Evolutionary conservation across 805 yeast genomes (phyloP).

Genomic region (Ogataea allantospora): DNA sequence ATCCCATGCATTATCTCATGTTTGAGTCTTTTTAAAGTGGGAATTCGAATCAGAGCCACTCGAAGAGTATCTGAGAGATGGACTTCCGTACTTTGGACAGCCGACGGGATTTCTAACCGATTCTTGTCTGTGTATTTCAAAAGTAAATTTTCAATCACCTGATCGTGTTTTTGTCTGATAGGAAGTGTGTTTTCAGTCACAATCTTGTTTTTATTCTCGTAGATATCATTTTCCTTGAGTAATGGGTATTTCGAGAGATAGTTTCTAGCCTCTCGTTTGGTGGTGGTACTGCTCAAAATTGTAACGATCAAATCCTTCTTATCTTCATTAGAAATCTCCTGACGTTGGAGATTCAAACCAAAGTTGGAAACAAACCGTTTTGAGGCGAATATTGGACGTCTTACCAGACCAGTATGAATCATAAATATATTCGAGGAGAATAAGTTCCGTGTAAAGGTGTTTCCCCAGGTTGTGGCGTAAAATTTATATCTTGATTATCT

Average conservation of each 20-base stretch:
- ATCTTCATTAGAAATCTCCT: slow-evolving; percentile 39
- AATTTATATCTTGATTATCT: not conserved
- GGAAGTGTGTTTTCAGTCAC: slow-evolving; percentile 7
- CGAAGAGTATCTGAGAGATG: slow-evolving; percentile 42
- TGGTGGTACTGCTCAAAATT: slow-evolving; percentile 84
- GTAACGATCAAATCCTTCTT: slow-evolving; percentile 75
- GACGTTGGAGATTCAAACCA: slow-evolving; percentile 28
- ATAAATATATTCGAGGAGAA: not conserved
- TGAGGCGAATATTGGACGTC: not conserved
- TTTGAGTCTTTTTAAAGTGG: slow-evolving; percentile 37
- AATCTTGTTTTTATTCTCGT: slow-evolving; percentile 22
- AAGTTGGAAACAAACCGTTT: slow-evolving; percentile 19
- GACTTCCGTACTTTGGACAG: slow-evolving; percentile 21
- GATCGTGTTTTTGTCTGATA: slow-evolving; percentile 31
- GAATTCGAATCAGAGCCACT: slow-evolving; percentile 55
- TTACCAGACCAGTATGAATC: slow-evolving; percentile 1
- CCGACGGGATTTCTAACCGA: slow-evolving; percentile 9
- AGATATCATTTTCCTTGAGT: slow-evolving; percentile 34
- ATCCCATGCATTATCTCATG: slow-evolving; percentile 42
- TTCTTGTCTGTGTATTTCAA: slow-evolving; percentile 19
- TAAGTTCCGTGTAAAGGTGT: slow-evolving; percentile 1
- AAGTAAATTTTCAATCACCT: slow-evolving; percentile 31
- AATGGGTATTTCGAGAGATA: slow-evolving; percentile 70
- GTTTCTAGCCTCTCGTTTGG: slow-evolving; percentile 86
- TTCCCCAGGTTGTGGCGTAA: slow-evolving; percentile 14